Percentiles rank a stretch among this genome's conserved stretches.
These are phyloP conservation scores for Microcos paniculata DNA, from an alignment of 345 rosid genomes.

Conservation along the genomic window DNA sequence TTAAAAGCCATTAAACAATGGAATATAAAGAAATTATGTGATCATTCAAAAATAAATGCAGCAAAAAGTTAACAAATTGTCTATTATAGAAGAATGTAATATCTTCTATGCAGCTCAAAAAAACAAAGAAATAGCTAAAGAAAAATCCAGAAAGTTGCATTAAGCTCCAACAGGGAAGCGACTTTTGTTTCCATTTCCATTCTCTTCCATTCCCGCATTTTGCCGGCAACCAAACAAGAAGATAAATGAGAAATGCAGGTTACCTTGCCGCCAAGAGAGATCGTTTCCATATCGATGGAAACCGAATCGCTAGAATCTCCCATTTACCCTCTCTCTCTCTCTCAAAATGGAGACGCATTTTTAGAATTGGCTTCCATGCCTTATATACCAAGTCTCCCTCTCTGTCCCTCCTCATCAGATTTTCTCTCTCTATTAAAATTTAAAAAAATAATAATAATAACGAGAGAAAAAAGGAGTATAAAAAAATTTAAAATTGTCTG, in stretches of 20 bases:
- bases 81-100: not conserved
- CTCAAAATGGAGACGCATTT: conserved; percentile 25
- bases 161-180: too few relatives aligned
- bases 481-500: not conserved
- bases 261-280: conserved; percentile 76
- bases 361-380: conserved; percentile 25
- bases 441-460: not conserved
- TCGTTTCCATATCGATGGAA: conserved; percentile 79
- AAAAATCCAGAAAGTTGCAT: too few relatives aligned
- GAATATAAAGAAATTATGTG: not conserved
- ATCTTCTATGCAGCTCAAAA: not conserved
- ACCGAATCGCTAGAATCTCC: conserved; percentile 90
- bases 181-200: not conserved
- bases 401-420: conserved; percentile 13
- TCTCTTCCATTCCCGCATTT: conserved; percentile 22
- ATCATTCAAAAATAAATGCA: conserved; percentile 6
- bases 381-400: conserved; percentile 23
- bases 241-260: conserved; percentile 19
- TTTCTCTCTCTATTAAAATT: conserved; percentile 18
- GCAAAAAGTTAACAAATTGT: not conserved
- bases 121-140: not conserved
- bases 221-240: conserved; percentile 31
- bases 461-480: not conserved
- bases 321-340: conserved; percentile 39
- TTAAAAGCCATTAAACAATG: conserved; percentile 2